These are phyloP conservation scores for Phoma herbarum DNA, from an alignment of 2,329 filamentous ascomycete species.

Conservation along the genomic window DNA sequence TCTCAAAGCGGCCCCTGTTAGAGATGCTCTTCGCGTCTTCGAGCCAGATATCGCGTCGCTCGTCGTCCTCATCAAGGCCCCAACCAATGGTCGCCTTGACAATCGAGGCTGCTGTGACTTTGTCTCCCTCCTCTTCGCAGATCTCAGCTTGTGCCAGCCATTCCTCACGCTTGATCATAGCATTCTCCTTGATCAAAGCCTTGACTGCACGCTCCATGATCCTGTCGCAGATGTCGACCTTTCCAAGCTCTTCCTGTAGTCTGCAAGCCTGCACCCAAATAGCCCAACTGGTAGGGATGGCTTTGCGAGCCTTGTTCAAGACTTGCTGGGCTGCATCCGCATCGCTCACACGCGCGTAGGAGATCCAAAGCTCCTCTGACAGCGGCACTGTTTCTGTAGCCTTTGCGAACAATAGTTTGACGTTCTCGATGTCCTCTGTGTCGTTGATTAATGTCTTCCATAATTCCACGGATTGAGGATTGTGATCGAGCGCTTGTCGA, in stretches of 20 bases:
- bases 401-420: constrained; percentile 87
- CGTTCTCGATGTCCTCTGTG: constrained; percentile 89
- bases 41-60: constrained; percentile 94
- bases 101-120: constrained; percentile 87
- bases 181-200: constrained; percentile 85
- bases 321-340: constrained; percentile 94
- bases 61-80: constrained; percentile 93
- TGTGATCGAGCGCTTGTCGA: constrained; percentile 87
- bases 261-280: constrained; percentile 96
- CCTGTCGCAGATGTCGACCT: constrained; percentile 75
- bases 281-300: constrained; percentile 89
- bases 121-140: constrained; percentile 90
- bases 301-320: constrained; percentile 92
- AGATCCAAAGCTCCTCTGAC: constrained; percentile 94
- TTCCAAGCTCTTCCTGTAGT: constrained; percentile 88
- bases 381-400: constrained; percentile 94
- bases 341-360: constrained; percentile 86
- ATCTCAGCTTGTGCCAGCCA: constrained; percentile 96
- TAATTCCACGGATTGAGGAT: constrained; percentile 92
- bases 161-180: constrained; percentile 96
- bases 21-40: constrained; percentile 89
- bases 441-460: constrained; percentile 98
- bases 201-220: constrained; percentile 96
- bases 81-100: constrained; percentile 93
- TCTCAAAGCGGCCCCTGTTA: constrained; percentile 83